These are phyloP conservation scores for Triticum timopheevii DNA, from an alignment of 176 grass and related monocot species.

Conservation along the genomic window DNA sequence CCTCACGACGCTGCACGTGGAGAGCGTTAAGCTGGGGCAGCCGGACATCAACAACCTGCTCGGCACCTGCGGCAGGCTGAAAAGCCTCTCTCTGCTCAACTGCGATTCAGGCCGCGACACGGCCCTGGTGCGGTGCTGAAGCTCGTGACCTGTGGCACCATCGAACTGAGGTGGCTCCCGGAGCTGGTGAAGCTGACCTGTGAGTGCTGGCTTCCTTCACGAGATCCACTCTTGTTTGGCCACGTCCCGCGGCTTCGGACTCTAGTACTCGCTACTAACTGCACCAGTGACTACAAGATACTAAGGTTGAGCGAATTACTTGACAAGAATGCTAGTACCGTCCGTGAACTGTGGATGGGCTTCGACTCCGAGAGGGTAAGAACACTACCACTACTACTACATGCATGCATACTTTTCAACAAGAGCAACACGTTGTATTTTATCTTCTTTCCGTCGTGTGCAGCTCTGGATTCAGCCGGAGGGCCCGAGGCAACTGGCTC, in stretches of 20 bases:
- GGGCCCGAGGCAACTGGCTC: not conserved
- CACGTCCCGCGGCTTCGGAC: not conserved
- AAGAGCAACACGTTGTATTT: not conserved
- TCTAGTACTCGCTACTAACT: not conserved
- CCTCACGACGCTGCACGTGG: conserved; percentile 7
- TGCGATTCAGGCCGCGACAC: not conserved
- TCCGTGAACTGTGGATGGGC: not conserved
- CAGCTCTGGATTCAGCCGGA: conserved; percentile 8
- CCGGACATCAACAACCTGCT: not conserved
- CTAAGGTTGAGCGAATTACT: not conserved
- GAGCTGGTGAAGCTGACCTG: not conserved
- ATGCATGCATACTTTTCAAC: not conserved
- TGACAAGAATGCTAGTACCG: not conserved
- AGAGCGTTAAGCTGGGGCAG: not conserved
- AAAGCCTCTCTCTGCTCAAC: not conserved
- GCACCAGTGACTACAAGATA: not conserved
- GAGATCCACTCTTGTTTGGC: not conserved
- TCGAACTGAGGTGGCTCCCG: not conserved
- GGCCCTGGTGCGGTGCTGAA: not conserved
- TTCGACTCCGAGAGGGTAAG: not conserved
- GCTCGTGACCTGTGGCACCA: not conserved
- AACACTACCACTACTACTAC: not conserved
- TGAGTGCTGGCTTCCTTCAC: not conserved
- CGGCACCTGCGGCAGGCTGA: not conserved
- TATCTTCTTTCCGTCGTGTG: not conserved